These are phyloP conservation scores for Xylaria sp. DNA, from an alignment of 2,329 filamentous ascomycete species.

Conservation along the genomic window DNA sequence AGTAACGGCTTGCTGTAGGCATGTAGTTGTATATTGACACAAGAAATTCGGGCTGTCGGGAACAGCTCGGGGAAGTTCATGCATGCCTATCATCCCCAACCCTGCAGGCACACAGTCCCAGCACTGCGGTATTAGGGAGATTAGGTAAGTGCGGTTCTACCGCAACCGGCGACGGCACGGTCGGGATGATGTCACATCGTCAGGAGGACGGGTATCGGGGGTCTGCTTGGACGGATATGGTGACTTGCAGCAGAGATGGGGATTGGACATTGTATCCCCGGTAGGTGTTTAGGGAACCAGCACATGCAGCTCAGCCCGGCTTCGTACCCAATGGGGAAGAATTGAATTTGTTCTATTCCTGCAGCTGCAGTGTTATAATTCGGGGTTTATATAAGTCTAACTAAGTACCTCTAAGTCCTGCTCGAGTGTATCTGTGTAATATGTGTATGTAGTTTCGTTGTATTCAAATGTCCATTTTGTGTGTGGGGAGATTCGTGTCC, in stretches of 20 bases:
- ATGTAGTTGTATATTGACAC: no score
- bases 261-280: neutral
- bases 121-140: neutral
- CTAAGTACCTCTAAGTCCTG: neutral
- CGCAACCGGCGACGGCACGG: neutral
- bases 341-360: neutral
- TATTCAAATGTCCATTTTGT: neutral
- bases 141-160: neutral
- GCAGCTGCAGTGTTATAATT: neutral
- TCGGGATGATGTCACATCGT: neutral
- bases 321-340: neutral
- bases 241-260: neutral
- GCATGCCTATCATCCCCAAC: neutral
- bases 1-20: no score
- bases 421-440: neutral
- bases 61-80: neutral
- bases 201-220: neutral
- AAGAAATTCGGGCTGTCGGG: neutral
- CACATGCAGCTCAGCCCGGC: neutral
- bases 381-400: neutral
- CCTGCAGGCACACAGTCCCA: neutral
- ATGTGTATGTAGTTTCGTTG: neutral
- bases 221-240: neutral
- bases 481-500: neutral
- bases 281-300: neutral